Evolutionary conservation across 495 filamentous ascomycete genomes (phyloP).

Genomic region (Aspergillus funiculosus): DNA sequence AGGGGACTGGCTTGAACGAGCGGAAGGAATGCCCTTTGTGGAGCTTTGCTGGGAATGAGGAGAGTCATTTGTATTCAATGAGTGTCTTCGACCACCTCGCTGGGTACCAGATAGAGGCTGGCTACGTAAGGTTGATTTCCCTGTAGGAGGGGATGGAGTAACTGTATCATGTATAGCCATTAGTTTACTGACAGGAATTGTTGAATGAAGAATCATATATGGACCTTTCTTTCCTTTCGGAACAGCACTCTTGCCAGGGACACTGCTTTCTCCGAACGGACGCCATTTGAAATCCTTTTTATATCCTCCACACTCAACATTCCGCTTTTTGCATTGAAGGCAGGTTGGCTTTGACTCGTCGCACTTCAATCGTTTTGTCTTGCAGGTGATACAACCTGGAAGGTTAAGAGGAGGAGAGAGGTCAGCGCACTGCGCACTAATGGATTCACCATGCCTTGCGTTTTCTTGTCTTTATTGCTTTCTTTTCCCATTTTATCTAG

Average conservation of each 20-base stretch:
- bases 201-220: conserved; percentile 3
- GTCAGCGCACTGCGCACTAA: conserved; percentile 32
- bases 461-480: conserved; percentile 2
- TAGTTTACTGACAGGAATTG: conserved; percentile 1
- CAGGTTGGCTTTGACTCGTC: conserved; percentile 74
- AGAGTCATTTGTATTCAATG: background rate
- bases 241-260: conserved; percentile 43
- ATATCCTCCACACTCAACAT: conserved; percentile 70
- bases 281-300: conserved; percentile 84
- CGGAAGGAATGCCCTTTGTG: background rate
- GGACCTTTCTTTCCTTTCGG: conserved; percentile 48
- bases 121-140: conserved; percentile 7
- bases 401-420: conserved; percentile 19
- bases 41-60: conserved; percentile 1
- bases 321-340: conserved; percentile 64
- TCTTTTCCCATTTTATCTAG: background rate
- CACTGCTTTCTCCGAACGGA: conserved; percentile 63
- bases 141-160: conserved; percentile 7
- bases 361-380: conserved; percentile 75
- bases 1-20: conserved; percentile 1
- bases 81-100: conserved; percentile 7
- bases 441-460: conserved; percentile 1
- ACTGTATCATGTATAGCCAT: conserved; percentile 7
- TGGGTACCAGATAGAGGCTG: conserved; percentile 1
- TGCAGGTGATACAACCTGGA: conserved; percentile 75